A percentile compares a stretch with the other conserved stretches of the same genome.
These are phyloP conservation scores for Staphylotrichum longicolle DNA, from an alignment of 495 filamentous ascomycete species.

Conservation along the genomic window DNA sequence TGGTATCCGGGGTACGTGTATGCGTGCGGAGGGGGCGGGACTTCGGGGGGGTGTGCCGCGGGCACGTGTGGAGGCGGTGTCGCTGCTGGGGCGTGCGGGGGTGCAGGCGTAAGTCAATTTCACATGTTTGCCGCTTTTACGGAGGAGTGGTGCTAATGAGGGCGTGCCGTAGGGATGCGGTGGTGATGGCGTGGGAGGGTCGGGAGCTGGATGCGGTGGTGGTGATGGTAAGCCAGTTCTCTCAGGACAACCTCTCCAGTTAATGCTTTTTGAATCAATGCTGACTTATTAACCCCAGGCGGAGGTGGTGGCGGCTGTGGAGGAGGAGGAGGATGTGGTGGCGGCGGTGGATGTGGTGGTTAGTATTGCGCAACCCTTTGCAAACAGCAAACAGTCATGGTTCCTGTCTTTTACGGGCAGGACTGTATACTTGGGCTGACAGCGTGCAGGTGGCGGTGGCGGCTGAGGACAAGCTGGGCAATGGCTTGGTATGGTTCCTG, in stretches of 20 bases:
- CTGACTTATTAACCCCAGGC: neutral
- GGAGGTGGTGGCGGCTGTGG: neutral
- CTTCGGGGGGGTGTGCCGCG: slow-evolving; percentile 12
- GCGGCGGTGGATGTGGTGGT: slow-evolving; percentile 10
- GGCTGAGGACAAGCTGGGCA: no score
- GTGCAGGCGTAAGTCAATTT: slow-evolving; percentile 32
- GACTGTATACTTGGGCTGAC: no score
- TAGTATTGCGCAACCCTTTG: neutral
- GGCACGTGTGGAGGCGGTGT: slow-evolving; percentile 38
- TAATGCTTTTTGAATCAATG: no score
- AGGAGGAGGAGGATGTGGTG: neutral
- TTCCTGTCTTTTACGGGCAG: no score
- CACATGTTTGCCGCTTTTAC: no score
- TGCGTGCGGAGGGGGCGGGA: slow-evolving; percentile 15
- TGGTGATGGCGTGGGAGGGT: slow-evolving; percentile 44
- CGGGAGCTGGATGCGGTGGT: slow-evolving; percentile 3
- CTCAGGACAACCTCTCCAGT: no score
- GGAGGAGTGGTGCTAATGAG: slow-evolving; percentile 14
- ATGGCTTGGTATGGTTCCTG: no score
- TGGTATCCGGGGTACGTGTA: slow-evolving; percentile 43
- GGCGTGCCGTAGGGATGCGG: slow-evolving; percentile 42
- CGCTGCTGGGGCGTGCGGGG: slow-evolving; percentile 37
- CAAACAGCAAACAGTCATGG: no score
- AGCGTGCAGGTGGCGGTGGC: no score
- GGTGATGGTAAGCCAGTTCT: slow-evolving; percentile 7